phyloP scores from a whole-genome alignment of 1,139 yeast genomes.

The Scheffersomyces illinoinensis region DNA sequence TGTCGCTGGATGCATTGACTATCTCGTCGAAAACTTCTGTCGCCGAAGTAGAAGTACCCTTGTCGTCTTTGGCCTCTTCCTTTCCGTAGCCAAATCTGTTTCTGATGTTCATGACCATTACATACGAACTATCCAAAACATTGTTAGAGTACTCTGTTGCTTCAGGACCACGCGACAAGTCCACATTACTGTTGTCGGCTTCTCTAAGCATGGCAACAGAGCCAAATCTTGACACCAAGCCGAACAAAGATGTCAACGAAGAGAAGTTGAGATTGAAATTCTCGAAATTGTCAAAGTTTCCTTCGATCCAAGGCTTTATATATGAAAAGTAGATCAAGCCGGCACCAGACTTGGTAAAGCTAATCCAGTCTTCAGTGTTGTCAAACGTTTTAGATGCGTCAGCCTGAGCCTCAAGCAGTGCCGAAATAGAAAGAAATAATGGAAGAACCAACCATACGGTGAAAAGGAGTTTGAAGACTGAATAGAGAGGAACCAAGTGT shows the following conservation, averaged over 20 bases:
- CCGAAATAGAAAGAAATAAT: conserved; percentile 47
- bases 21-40: conserved; percentile 45
- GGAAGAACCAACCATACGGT: conserved; percentile 59
- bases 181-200: neutral
- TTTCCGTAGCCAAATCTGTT: conserved; percentile 8
- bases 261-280: neutral
- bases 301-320: conserved; percentile 36
- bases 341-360: conserved; percentile 30
- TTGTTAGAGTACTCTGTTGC: neutral
- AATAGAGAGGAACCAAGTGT: conserved; percentile 49
- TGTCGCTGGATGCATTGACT: conserved; percentile 21
- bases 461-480: conserved; percentile 39
- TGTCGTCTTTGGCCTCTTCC: neutral
- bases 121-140: conserved; percentile 15
- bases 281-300: conserved; percentile 8
- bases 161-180: neutral
- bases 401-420: conserved; percentile 1
- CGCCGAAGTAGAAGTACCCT: neutral
- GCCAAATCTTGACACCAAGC: neutral
- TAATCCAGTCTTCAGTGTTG: conserved; percentile 18
- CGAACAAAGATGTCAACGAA: neutral
- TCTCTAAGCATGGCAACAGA: neutral
- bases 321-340: conserved; percentile 36
- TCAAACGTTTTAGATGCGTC: conserved; percentile 6
- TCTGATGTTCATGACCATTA: conserved; percentile 15